phyloP scores from a whole-genome alignment of 768 basidiomycete species.

The Pilatotrama ljubarskyi region DNA sequence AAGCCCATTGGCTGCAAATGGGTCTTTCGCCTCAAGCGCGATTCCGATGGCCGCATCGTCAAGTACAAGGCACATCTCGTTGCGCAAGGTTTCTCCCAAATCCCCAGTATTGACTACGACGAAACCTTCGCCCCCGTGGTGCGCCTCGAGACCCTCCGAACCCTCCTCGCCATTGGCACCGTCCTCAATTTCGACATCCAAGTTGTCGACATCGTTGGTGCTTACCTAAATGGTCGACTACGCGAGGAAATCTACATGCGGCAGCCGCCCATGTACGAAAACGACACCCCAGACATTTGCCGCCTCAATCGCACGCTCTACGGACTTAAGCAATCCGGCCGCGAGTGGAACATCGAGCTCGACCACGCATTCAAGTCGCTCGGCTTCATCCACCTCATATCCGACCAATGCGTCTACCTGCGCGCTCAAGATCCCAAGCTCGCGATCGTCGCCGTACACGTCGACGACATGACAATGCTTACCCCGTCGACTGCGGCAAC shows the following conservation, averaged over 20 bases:
- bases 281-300: not conserved
- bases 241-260: conserved; percentile 44
- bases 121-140: not conserved
- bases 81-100: conserved; percentile 43
- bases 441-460: not conserved
- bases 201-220: conserved; percentile 42
- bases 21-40: conserved; percentile 44
- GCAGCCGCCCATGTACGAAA: conserved; percentile 27
- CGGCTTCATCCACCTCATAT: not conserved
- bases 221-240: conserved; percentile 41
- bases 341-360: conserved; percentile 12
- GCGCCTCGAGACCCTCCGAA: not conserved
- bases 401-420: not conserved
- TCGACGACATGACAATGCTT: conserved; percentile 8
- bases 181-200: conserved; percentile 30
- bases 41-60: conserved; percentile 35
- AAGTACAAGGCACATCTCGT: conserved; percentile 46
- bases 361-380: not conserved
- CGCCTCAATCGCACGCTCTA: conserved; percentile 4
- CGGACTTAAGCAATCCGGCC: conserved; percentile 19
- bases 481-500: not conserved
- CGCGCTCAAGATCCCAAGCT: not conserved
- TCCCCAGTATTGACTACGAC: conserved; percentile 34
- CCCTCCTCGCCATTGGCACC: not conserved
- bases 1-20: conserved; percentile 40